Percentiles rank a stretch among this genome's conserved stretches.
These are phyloP conservation scores for Torulaspora maleeae DNA, from an alignment of 805 yeast species.

Conservation along the genomic window DNA sequence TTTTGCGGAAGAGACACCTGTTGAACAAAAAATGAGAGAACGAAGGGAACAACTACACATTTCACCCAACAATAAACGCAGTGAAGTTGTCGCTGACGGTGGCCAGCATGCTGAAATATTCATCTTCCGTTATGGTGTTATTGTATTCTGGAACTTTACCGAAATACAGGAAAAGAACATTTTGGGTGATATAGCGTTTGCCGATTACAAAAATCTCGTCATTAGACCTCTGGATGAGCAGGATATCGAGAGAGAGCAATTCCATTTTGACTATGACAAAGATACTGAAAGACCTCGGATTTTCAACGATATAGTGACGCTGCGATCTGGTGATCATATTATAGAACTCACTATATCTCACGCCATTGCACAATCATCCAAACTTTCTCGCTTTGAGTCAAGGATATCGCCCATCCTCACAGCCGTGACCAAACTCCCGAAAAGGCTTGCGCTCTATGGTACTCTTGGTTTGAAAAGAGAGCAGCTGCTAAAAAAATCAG, in stretches of 20 bases:
- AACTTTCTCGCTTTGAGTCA: conserved; percentile 84
- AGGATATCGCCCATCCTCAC: conserved; percentile 79
- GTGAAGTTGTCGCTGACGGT: conserved; percentile 24
- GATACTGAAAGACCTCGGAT: conserved; percentile 65
- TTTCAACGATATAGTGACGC: conserved; percentile 89
- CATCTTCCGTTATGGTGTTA: conserved; percentile 85
- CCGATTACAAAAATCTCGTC: conserved; percentile 49
- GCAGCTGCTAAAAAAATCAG: conserved; percentile 82
- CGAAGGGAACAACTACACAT: conserved; percentile 14
- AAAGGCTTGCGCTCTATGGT: conserved; percentile 85
- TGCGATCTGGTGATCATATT: conserved; percentile 86
- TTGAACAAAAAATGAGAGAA: conserved; percentile 20
- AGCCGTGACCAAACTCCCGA: conserved; percentile 85
- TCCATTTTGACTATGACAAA: conserved; percentile 47
- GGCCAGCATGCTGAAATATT: conserved; percentile 76
- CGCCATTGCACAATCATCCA: conserved; percentile 95
- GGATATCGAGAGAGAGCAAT: conserved; percentile 86
- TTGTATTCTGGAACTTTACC: conserved; percentile 96
- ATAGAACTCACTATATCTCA: conserved; percentile 91
- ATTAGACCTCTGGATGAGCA: conserved; percentile 76
- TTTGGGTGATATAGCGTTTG: conserved; percentile 75
- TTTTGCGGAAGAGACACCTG: conserved; percentile 49
- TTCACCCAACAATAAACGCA: conserved; percentile 14
- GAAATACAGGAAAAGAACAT: conserved; percentile 90
- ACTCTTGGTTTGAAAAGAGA: conserved; percentile 77